Evolutionary conservation across 2,329 filamentous ascomycete genomes (phyloP).

Genomic region (Pleurostoma richardsiae): DNA sequence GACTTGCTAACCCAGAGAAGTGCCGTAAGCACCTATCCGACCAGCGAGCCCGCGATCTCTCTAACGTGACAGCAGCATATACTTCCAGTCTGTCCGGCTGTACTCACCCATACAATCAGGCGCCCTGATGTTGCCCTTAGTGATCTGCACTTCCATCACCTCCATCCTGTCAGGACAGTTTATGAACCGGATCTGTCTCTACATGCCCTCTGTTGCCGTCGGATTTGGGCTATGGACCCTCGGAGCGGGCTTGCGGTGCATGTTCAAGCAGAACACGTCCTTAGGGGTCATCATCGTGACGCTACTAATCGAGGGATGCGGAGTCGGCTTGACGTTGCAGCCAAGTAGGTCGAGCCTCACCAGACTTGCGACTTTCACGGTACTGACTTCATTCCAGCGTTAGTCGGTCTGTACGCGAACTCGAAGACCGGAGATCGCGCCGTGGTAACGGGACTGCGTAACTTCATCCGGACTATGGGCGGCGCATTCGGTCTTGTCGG

Average conservation of each 20-base stretch:
- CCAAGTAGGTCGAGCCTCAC: not conserved
- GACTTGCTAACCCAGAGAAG: not conserved
- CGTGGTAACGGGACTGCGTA: not conserved
- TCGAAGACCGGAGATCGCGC: not conserved
- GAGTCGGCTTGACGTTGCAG: not conserved
- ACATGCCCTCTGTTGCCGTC: slow-evolving; percentile 15
- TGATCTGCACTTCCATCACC: slow-evolving; percentile 17
- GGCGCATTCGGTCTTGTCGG: not conserved
- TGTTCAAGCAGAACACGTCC: not conserved
- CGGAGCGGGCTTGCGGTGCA: not conserved
- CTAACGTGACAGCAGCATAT: slow-evolving; percentile 12
- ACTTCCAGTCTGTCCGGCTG: slow-evolving; percentile 23
- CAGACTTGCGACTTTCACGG: not conserved
- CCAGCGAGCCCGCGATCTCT: too few species aligned
- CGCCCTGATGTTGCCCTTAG: slow-evolving; percentile 19
- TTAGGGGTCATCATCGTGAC: not conserved
- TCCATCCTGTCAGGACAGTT: slow-evolving; percentile 24
- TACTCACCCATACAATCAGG: slow-evolving; percentile 21
- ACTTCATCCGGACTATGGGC: not conserved
- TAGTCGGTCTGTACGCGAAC: not conserved
- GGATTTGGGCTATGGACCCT: slow-evolving; percentile 18
- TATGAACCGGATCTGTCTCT: slow-evolving; percentile 19
- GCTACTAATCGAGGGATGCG: not conserved
- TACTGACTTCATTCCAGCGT: not conserved
- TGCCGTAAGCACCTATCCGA: slow-evolving; percentile 1